Base-by-base conservation (phyloP, 768 basidiomycete genomes). In the Boletus patriciae region DNA sequence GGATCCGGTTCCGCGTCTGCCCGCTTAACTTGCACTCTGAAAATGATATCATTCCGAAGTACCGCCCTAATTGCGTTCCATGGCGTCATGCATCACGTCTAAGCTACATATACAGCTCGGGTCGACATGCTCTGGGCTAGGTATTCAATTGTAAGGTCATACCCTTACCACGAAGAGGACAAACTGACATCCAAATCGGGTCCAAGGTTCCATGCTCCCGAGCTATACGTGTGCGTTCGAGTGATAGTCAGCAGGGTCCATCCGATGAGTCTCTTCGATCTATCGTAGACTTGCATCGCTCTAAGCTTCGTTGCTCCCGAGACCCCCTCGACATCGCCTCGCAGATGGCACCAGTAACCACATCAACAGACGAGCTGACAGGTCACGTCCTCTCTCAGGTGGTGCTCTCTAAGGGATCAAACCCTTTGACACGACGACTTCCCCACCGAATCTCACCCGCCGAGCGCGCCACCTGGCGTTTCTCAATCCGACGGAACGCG, bases 401-500 rank as follows among this genome's bases (percentile, higher is more conserved):
- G 67, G 57, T 58, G 3, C 65, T 77, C 16, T 76, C 74, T 13
- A 48, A 67, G n/a, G 59, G 46, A 23, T 66, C 66, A 12, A 74
- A 75, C 53, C 69, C 71, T 44, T 52, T 78, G 3, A 76, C 74
- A 27, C 59, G 54, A 13, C 65, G 11, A 70, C 7, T 42, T 57
- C 57, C 3, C 61, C 62, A 18, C 49, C 63, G 16, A 45, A 46
- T 34, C 58, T 66, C 12, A 37, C 60, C 13, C 6, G 47, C 65
- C 23, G 67, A 74, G 45, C 59, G 66, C 33, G 77, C 77, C 6
- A 50, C 52, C 2, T 62, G 69, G 52, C 69, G 78, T 13, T 80
- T 79, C 50, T 51, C 70, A 8, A 58, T 79, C 27, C 58, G 50
- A 52, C 78, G 78, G 4, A 79, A 77, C 43, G 76, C 74, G 3